Evolutionary conservation across 2,329 filamentous ascomycete species (phyloP), one percentile per base, ranked within the genome.

Genomic region (Alternaria angustiovoidea): DNA sequence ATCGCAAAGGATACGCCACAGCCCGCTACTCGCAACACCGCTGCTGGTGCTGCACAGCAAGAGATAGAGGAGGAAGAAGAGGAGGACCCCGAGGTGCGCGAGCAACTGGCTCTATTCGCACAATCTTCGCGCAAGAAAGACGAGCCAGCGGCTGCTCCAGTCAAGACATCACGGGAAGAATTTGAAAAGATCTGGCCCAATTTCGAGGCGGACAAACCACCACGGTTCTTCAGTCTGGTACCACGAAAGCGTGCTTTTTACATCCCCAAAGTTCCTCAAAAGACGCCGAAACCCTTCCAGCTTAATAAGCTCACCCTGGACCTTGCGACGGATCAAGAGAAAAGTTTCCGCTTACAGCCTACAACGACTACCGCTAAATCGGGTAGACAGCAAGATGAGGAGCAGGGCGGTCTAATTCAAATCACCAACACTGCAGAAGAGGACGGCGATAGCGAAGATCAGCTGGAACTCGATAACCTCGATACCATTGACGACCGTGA

Each of bases 301-400:
- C 93, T 93, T 0, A 94, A 91, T 20, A 99, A 99, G 78, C 85
- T 97, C 57, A 93, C 88, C 62, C 84, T 99, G 14, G 95, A 99
- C 62, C 82, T 98, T 34, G 91, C 92, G 3, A 85, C 87, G 47
- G 95, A 98, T 70, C 91, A 96, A 67, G 92, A 96, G 77, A 93
- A 93, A 69, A 84, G 86, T 26, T 99, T 98, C 76, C 88, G 89
- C 57, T 87, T 94, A 32, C 74, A 75, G n/a, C 89, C 89, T 0
- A 85, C 88, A 26, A 83, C 85, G 1, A 62, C 66, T 24, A 67
- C 77, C 16, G 81, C 82, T 39, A 85, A 86, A 66, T 79, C 81
- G 28, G 77, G 79, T 11, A 78, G 81, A 7, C 81, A 83, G 55
- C 65, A 74, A n/a, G 75, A 84, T 11, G 72, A 75, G 22, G 86